A percentile compares a stretch with the other conserved stretches of the same genome.
Evolutionary conservation across 352 stramenopile genomes (phyloP).

Genomic region (Pythium apleroticum): DNA sequence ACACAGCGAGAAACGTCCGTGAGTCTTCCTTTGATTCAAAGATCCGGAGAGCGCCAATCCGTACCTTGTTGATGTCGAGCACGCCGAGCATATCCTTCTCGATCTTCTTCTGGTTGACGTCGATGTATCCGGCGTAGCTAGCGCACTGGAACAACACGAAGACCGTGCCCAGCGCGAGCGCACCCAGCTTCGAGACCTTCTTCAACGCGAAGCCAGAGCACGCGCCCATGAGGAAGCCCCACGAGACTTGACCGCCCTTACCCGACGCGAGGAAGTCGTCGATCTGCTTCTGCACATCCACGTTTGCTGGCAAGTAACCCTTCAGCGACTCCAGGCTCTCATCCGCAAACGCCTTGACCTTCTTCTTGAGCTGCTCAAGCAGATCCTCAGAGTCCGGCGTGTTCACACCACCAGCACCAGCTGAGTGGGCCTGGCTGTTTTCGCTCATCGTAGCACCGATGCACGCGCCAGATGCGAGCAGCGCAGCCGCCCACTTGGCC

Average conservation of each 20-base stretch:
- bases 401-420: slow-evolving; percentile 19
- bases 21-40: background rate
- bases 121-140: slow-evolving; percentile 89
- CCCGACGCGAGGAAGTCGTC: slow-evolving; percentile 65
- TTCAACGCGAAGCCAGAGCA: slow-evolving; percentile 90
- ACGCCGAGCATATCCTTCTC: slow-evolving; percentile 68
- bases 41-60: background rate
- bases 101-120: slow-evolving; percentile 92
- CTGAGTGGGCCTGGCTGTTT: slow-evolving; percentile 25
- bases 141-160: slow-evolving; percentile 90
- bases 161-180: slow-evolving; percentile 75
- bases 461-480: slow-evolving; percentile 32
- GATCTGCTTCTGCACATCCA: slow-evolving; percentile 50
- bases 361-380: slow-evolving; percentile 61
- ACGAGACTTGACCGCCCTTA: slow-evolving; percentile 80
- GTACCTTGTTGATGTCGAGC: slow-evolving; percentile 82
- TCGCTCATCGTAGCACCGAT: slow-evolving; percentile 24
- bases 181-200: slow-evolving; percentile 90
- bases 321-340: slow-evolving; percentile 39
- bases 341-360: slow-evolving; percentile 43
- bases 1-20: slow-evolving; percentile 2
- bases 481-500: slow-evolving; percentile 35
- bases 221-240: slow-evolving; percentile 89
- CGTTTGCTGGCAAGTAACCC: slow-evolving; percentile 41
- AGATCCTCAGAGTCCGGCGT: slow-evolving; percentile 39